Base-by-base conservation (phyloP, 371 early-diverging fungal species). In the Mortierella sp. region DNA sequence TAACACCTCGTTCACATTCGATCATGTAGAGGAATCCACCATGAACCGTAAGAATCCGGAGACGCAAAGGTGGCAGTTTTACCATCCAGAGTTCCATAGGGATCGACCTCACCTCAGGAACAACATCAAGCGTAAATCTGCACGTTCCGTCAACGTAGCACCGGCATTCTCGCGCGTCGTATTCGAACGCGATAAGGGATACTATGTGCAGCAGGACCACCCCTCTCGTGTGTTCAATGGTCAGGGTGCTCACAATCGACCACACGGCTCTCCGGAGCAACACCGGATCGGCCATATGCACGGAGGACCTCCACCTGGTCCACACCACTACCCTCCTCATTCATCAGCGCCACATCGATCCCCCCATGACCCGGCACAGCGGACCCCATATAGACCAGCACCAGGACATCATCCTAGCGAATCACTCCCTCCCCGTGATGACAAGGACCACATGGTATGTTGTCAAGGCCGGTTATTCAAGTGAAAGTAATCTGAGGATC, bases 41-140 rank as follows among this genome's bases (percentile, higher is more conserved):
- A 68, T 76, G 77, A 76, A 76, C 53, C 45, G 77, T n/a, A 64
- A 62, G 47, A 76, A 76, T 39, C 77, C 77, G 39, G 77, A 76
- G 29, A 76, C 70, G 1, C 77, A 76, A 19, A 59, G 77, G 4
- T 76, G 77, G 77, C 77, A 76, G 47, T 76, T 76, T 44, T 76
- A 76, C n/a, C 77, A 76, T 43, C 77, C 77, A 3, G 70, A 68
- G 22, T 76, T 76, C 19, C 77, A 76, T 29, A 44, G 77, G 40
- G 77, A 77, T 21, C 61, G 51, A 8, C 70, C 77, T 22, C 77
- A 77, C 43, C 63, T 77, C 31, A 57, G 77, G 14, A 77, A 64
- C 39, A 77, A 77, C 28, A 77, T 77, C 60, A 77, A 77, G 56
- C 65, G 77, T 54, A 77, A 77, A 55, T 77, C 77, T 9, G 77